A percentile compares a stretch with the other conserved stretches of the same genome.
Evolutionary conservation across 2,329 filamentous ascomycete species (phyloP).

Genomic region (Aspergillus thermomutatus): DNA sequence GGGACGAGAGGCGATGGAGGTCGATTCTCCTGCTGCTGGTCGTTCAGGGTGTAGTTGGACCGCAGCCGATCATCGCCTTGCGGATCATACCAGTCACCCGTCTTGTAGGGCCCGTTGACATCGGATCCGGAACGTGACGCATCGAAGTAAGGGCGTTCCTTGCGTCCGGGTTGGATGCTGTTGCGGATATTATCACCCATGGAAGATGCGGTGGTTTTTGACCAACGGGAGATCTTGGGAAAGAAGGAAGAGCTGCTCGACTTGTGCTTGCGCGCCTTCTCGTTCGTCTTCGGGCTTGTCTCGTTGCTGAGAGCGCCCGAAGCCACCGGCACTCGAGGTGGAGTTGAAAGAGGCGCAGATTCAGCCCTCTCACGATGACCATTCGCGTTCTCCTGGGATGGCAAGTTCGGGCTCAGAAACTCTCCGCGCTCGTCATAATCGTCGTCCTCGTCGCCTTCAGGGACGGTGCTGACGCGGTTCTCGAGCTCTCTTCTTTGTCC

Average conservation of each 20-base stretch:
- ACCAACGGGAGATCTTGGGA: conserved; percentile 95
- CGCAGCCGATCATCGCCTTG: conserved; percentile 45
- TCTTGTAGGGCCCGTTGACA: conserved; percentile 59
- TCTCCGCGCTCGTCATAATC: conserved; percentile 53
- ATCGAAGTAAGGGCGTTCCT: conserved; percentile 61
- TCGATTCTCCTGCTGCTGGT: conserved; percentile 42
- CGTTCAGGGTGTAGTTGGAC: conserved; percentile 42
- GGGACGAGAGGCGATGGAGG: conserved; percentile 62
- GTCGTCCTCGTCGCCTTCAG: conserved; percentile 76
- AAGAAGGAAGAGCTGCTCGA: conserved; percentile 77
- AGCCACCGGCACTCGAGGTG: conserved; percentile 41
- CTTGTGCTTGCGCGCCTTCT: conserved; percentile 84
- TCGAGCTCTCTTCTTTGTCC: conserved; percentile 58
- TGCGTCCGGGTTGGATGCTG: conserved; percentile 52
- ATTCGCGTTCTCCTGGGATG: conserved; percentile 56
- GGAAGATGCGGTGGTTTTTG: conserved; percentile 89
- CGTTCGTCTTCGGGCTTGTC: conserved; percentile 67
- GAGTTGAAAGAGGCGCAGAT: conserved; percentile 44
- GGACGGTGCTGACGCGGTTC: conserved; percentile 85
- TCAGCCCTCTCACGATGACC: conserved; percentile 38
- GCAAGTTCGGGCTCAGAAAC: conserved; percentile 53
- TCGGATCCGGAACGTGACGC: conserved; percentile 76
- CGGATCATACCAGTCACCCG: conserved; percentile 44
- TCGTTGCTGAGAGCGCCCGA: conserved; percentile 63
- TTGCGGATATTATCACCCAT: conserved; percentile 73